Percentiles rank a stretch among this genome's conserved stretches.
These are phyloP conservation scores for Oryza meyeriana DNA, from an alignment of 176 grass and related monocot species.

Conservation along the genomic window DNA sequence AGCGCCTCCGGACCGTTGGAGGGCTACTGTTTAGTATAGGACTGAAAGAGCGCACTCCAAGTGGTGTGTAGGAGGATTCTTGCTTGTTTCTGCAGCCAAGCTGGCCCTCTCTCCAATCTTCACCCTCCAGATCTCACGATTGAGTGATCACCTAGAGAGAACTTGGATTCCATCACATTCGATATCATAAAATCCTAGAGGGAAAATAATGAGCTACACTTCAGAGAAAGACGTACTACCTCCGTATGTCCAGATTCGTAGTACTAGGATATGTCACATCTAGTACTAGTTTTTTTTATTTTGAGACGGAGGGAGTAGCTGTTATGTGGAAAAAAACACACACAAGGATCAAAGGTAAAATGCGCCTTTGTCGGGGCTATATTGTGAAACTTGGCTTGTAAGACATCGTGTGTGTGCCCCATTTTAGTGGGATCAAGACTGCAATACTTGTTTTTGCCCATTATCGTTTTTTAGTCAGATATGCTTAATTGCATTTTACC, in stretches of 20 bases:
- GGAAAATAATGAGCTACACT: neutral
- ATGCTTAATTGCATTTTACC: neutral
- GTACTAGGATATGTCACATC: no score
- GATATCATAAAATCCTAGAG: neutral
- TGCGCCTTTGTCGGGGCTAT: constrained; percentile 4
- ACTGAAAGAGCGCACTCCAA: neutral
- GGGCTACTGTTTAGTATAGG: constrained; percentile 37
- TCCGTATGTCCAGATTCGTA: no score
- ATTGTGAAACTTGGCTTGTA: constrained; percentile 9
- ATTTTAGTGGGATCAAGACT: neutral
- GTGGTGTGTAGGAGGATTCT: constrained; percentile 32
- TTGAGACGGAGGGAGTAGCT: no score
- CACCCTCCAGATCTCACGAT: neutral
- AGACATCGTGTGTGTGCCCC: neutral
- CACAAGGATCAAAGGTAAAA: neutral
- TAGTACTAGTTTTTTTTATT: no score
- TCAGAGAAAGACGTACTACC: neutral
- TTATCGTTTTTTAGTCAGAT: neutral
- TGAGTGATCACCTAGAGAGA: neutral
- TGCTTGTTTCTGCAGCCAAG: constrained; percentile 44
- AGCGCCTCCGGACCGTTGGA: neutral
- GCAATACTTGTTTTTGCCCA: neutral
- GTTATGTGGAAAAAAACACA: neutral
- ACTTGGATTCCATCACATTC: constrained; percentile 6
- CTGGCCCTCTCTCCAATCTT: constrained; percentile 5